phyloP scores from a whole-genome alignment of 148 eudicot species.

The Chenopodium berlandieri region DNA sequence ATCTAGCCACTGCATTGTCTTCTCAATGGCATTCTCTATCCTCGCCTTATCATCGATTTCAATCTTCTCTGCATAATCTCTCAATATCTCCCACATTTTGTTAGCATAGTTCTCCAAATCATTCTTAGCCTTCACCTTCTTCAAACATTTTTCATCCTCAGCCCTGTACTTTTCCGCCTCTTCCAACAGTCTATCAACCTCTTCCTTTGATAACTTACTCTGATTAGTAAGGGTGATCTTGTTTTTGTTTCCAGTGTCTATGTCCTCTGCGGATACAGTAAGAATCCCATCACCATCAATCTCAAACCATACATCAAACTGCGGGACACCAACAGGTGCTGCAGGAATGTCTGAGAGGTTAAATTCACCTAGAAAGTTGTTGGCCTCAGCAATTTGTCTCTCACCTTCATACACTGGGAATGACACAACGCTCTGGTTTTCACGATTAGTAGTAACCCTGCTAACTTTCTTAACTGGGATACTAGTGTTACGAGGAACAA shows the following conservation, averaged over 20 bases:
- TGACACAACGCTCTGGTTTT: neutral
- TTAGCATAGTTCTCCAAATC: slow-evolving; percentile 24
- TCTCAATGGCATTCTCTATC: slow-evolving; percentile 7
- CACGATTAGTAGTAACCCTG: neutral
- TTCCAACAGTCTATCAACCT: slow-evolving; percentile 25
- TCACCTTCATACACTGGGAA: slow-evolving; percentile 28
- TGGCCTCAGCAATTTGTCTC: slow-evolving; percentile 12
- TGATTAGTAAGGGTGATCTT: slow-evolving; percentile 27
- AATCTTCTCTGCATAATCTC: slow-evolving; percentile 1
- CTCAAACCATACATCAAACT: slow-evolving; percentile 16
- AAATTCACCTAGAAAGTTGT: slow-evolving; percentile 22
- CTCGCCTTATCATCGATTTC: neutral
- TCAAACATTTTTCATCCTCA: slow-evolving; percentile 20
- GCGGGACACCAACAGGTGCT: slow-evolving; percentile 4
- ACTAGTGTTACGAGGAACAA: slow-evolving; percentile 25
- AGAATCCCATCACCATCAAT: slow-evolving; percentile 29
- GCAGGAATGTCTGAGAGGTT: slow-evolving; percentile 9
- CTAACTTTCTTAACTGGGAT: slow-evolving; percentile 12
- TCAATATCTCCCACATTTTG: neutral
- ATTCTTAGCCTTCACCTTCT: slow-evolving; percentile 23
- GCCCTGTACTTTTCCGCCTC: slow-evolving; percentile 30
- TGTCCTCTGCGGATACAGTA: slow-evolving; percentile 16
- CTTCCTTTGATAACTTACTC: slow-evolving; percentile 17
- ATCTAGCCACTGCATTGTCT: slow-evolving; percentile 6
- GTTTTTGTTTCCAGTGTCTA: slow-evolving; percentile 24